phyloP scores from a whole-genome alignment of 768 basidiomycete species.

The Lentinus tigrinus region DNA sequence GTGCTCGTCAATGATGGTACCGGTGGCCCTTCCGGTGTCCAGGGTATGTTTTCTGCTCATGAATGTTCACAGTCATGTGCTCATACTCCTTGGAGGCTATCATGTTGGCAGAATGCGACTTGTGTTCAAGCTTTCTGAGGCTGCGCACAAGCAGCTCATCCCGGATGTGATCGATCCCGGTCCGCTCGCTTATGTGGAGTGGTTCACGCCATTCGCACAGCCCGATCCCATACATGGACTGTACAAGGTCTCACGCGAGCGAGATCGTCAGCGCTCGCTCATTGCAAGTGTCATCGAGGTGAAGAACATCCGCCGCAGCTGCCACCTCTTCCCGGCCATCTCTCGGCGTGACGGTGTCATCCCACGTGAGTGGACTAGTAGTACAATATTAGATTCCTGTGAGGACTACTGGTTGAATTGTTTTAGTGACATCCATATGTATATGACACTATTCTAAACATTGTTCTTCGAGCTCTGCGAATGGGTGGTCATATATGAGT shows the following conservation, averaged over 20 bases:
- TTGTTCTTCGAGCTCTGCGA: too few species aligned
- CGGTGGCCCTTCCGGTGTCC: not conserved
- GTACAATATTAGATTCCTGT: not conserved
- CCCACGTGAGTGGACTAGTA: constrained; percentile 1
- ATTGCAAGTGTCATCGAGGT: constrained; percentile 4
- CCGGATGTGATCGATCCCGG: not conserved
- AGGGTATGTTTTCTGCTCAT: not conserved
- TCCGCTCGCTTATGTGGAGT: constrained; percentile 32
- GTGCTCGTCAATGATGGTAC: constrained; percentile 4
- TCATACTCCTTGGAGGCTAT: constrained; percentile 21
- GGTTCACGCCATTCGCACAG: constrained; percentile 25
- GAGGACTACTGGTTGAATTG: not conserved
- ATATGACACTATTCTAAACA: not conserved
- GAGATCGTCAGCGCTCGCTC: not conserved
- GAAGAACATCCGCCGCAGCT: not conserved
- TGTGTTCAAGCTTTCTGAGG: constrained; percentile 26
- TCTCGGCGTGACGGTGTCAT: not conserved
- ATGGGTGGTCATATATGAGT: too few species aligned
- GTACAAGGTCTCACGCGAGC: constrained; percentile 18
- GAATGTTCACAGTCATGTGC: not conserved
- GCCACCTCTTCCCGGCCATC: constrained; percentile 3
- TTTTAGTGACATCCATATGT: constrained; percentile 1
- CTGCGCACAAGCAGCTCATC: not conserved
- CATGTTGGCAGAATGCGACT: constrained; percentile 28
- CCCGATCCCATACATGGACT: constrained; percentile 26